Evolutionary conservation across 345 rosid genomes (phyloP).

Genomic region (Rubroshorea leprosula): DNA sequence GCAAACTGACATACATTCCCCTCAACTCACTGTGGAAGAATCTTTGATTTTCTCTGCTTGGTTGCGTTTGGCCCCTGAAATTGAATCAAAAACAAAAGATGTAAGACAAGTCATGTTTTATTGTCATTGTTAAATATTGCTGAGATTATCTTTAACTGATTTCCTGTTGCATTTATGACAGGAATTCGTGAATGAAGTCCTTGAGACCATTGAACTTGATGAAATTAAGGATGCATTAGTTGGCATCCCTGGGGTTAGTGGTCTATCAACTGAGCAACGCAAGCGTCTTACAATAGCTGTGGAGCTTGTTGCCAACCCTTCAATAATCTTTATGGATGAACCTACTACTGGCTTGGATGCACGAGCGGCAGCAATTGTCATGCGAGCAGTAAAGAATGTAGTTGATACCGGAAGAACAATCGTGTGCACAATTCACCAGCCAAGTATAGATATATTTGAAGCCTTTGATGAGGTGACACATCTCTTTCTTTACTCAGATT

Average conservation of each 20-base stretch:
- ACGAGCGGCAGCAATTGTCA: slow-evolving; percentile 78
- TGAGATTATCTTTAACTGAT: background rate
- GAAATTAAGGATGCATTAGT: slow-evolving; percentile 62
- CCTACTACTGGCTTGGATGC: slow-evolving; percentile 89
- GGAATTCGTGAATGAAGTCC: slow-evolving; percentile 69
- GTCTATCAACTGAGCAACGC: slow-evolving; percentile 78
- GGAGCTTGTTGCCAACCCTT: slow-evolving; percentile 79
- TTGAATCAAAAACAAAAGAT: slow-evolving; percentile 45
- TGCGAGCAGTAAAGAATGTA: slow-evolving; percentile 75
- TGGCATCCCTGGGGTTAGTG: slow-evolving; percentile 52
- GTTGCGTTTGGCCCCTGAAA: slow-evolving; percentile 63
- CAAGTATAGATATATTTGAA: slow-evolving; percentile 80
- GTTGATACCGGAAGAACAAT: slow-evolving; percentile 76
- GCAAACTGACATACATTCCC: slow-evolving; percentile 78
- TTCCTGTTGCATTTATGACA: slow-evolving; percentile 13
- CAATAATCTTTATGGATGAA: slow-evolving; percentile 82
- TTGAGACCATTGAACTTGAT: slow-evolving; percentile 69
- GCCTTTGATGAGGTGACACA: slow-evolving; percentile 70
- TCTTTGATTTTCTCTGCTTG: slow-evolving; percentile 73
- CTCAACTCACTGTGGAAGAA: slow-evolving; percentile 67
- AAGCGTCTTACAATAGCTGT: slow-evolving; percentile 73
- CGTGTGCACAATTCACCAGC: slow-evolving; percentile 85
- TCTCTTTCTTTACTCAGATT: background rate
- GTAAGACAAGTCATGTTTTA: slow-evolving; percentile 25
- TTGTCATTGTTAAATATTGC: background rate